Evolutionary conservation across 768 basidiomycete genomes (phyloP).

Genomic region (Tulasnella sp.): DNA sequence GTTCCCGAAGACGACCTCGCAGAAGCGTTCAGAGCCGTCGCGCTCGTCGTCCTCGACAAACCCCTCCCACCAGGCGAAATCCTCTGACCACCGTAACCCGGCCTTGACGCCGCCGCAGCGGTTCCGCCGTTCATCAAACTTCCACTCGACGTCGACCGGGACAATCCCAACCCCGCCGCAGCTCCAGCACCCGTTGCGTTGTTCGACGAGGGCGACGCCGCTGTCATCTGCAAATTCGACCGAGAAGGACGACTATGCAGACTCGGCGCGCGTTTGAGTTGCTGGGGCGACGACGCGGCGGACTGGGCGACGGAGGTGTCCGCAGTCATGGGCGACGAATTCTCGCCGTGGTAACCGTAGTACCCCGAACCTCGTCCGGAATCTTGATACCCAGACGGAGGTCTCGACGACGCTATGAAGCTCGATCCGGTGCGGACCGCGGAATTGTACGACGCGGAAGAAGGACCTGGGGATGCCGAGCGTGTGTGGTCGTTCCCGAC

Average conservation of each 20-base stretch:
- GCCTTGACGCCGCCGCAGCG: not conserved
- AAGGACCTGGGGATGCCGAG: not conserved
- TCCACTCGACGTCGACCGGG: not conserved
- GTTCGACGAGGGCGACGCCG: not conserved
- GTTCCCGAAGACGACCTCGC: not conserved
- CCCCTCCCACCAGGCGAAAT: not conserved
- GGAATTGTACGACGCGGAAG: not conserved
- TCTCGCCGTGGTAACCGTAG: not conserved
- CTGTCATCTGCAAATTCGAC: conserved; percentile 4
- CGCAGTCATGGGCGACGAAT: not conserved
- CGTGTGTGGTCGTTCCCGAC: not conserved
- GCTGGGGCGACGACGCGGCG: conserved; percentile 2
- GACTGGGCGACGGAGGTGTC: not conserved
- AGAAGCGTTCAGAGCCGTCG: not conserved
- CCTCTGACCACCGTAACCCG: not conserved
- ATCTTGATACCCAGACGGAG: conserved; percentile 9
- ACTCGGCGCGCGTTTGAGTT: not conserved
- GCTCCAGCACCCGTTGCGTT: not conserved
- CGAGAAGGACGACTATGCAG: conserved; percentile 9
- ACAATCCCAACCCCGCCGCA: not conserved
- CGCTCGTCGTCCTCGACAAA: not conserved
- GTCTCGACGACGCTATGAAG: not conserved
- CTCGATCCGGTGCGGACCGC: not conserved
- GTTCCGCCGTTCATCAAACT: not conserved
- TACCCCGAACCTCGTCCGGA: conserved; percentile 7